Conservation (phyloP, 768 basidiomycete species). For the Termitomyces sp. region DNA sequence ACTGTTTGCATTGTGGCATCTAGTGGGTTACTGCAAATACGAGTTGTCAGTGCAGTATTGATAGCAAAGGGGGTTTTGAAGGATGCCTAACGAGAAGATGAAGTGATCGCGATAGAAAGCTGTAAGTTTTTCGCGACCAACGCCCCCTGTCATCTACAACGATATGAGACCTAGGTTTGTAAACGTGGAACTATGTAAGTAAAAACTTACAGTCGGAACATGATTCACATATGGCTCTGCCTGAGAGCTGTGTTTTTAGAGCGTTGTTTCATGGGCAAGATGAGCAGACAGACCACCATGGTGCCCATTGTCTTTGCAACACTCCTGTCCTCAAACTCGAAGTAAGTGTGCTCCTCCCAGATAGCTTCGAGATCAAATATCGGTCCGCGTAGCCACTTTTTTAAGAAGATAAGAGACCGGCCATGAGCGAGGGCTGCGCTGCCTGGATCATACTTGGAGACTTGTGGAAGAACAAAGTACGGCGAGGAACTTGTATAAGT, state of each 20-base stretch:
- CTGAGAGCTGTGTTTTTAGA: slow-evolving; percentile 15
- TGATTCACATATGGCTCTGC: slow-evolving; percentile 59
- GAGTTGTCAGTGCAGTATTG: background rate
- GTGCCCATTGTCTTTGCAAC: slow-evolving; percentile 52
- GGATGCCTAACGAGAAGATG: slow-evolving; percentile 38
- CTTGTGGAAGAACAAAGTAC: slow-evolving; percentile 38
- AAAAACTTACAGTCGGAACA: slow-evolving; percentile 39
- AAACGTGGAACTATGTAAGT: background rate
- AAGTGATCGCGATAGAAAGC: slow-evolving; percentile 55
- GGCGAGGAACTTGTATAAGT: slow-evolving; percentile 23
- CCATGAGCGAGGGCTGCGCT: slow-evolving; percentile 40
- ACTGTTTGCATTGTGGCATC: slow-evolving; percentile 39
- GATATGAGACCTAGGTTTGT: background rate
- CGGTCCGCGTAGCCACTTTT: slow-evolving; percentile 42
- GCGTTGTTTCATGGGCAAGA: background rate
- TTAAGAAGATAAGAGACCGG: slow-evolving; percentile 39
- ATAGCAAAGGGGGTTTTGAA: too few relatives aligned
- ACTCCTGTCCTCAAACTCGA: slow-evolving; percentile 46
- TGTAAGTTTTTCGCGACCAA: slow-evolving; percentile 43
- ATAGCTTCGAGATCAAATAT: slow-evolving; percentile 53
- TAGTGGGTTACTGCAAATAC: slow-evolving; percentile 34
- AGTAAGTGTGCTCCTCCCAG: slow-evolving; percentile 55
- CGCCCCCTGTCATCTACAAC: slow-evolving; percentile 47
- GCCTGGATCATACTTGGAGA: slow-evolving; percentile 33
- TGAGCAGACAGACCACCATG: slow-evolving; percentile 40